Evolutionary conservation across 2,329 filamentous ascomycete species (phyloP), one percentile per base, ranked within the genome.

Genomic region (Mycogone perniciosa): DNA sequence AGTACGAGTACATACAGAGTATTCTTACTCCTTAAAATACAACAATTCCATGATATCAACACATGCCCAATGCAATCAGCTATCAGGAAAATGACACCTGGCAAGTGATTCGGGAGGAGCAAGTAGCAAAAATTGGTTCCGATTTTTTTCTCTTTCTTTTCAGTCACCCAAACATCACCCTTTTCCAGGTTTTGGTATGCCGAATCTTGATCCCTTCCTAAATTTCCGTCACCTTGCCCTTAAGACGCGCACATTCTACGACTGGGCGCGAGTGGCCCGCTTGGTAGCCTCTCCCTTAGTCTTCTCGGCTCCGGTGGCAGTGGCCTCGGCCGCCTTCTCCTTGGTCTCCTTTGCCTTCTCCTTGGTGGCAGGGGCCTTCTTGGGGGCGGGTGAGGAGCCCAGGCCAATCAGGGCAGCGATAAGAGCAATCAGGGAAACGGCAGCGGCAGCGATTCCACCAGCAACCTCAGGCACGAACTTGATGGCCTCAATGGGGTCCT

Each of bases 381-480:
- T 89, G 64, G 79, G 77, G 62, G 85, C 80, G 58, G 87, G 81
- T 42, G 87, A 79, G 40, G 80, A 77, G 61, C 82, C 81, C 57
- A 82, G 70, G 59, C 80, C 76, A 62, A 92, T 70, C 57, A 87
- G 72, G 60, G 81, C 79, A 56, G 87, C 71, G 57, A 95, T 71
- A 57, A 96, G 62, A 59, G 85, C 82, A 55, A 95, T 67, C 59
- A 93, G 65, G 44, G 86, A 83, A 51, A 89, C 73, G 42, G 85
- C 67, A 57, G 90, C 68, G 59, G 85, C 87, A 64, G 76, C 86
- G 64, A 95, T 74, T 64, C 83, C 88, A 65, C 84, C 90, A 57
- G 90, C 89, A 61, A 95, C 85, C 74, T 96, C 93, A 59, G 93
- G 93, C 58, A 96, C 88, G 62, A 89, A 88, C 75, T 89, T 88